Conservation (phyloP, 2,329 filamentous ascomycete species). For the Fusarium cicatricum region DNA sequence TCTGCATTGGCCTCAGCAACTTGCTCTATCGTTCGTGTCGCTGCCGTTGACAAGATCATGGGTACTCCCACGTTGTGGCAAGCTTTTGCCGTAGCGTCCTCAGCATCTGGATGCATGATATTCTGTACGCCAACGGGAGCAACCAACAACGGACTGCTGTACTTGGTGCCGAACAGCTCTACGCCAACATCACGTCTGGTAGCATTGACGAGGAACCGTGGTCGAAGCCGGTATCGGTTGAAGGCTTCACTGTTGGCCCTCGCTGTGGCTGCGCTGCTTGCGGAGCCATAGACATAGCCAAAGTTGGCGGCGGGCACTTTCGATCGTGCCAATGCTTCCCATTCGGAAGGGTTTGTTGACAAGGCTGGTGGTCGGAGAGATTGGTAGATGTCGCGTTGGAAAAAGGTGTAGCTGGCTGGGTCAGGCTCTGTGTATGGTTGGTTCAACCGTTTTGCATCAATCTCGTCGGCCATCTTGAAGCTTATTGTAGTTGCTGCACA, state of each 20-base stretch:
- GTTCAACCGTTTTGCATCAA: constrained; percentile 13
- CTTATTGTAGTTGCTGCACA: background rate
- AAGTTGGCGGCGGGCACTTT: constrained; percentile 47
- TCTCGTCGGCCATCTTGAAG: background rate
- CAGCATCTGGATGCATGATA: constrained; percentile 71
- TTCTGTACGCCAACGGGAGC: constrained; percentile 75
- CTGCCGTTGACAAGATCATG: constrained; percentile 73
- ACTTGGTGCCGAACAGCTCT: constrained; percentile 60
- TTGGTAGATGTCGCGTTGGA: constrained; percentile 38
- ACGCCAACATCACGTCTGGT: constrained; percentile 58
- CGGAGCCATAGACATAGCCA: constrained; percentile 69
- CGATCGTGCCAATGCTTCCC: constrained; percentile 31
- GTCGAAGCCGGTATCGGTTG: constrained; percentile 60
- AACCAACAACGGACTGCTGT: constrained; percentile 60
- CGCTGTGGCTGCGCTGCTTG: constrained; percentile 68
- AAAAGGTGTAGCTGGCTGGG: constrained; percentile 29
- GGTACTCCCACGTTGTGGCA: constrained; percentile 69
- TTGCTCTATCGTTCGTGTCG: constrained; percentile 70
- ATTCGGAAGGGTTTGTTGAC: constrained; percentile 33
- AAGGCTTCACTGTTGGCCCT: constrained; percentile 67
- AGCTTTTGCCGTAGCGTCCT: constrained; percentile 69
- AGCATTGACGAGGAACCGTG: constrained; percentile 58
- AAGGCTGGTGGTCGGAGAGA: constrained; percentile 31
- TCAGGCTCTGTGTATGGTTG: constrained; percentile 24
- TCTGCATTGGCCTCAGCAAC: constrained; percentile 66